Percentiles rank a stretch among this genome's conserved stretches.
Evolutionary conservation across 345 rosid genomes (phyloP).

Genomic region (Lepidium aucheri): DNA sequence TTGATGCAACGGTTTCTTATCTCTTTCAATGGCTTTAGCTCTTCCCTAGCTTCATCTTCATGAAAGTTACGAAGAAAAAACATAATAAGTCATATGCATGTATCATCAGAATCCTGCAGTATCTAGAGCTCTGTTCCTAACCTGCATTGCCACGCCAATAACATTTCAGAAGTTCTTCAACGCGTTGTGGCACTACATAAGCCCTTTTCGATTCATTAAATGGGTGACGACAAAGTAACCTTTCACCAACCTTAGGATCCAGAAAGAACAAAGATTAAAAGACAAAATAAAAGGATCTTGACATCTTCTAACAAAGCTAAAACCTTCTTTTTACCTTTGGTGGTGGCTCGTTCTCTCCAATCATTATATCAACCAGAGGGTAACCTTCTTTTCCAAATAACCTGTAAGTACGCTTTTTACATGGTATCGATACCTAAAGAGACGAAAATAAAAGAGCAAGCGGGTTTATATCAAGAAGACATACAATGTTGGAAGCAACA

Average conservation of each 20-base stretch:
- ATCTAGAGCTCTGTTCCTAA: conserved; percentile 8
- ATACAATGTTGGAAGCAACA: not conserved
- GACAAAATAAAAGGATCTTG: not conserved
- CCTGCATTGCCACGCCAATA: conserved; percentile 91
- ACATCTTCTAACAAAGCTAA: not conserved
- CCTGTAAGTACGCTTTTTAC: conserved; percentile 70
- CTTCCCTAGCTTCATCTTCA: conserved; percentile 58
- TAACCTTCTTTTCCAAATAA: conserved; percentile 88
- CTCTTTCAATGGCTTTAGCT: conserved; percentile 57
- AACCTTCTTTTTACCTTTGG: conserved; percentile 48
- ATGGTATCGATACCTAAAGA: conserved; percentile 83
- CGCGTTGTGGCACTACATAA: conserved; percentile 82
- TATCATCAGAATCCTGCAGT: not conserved
- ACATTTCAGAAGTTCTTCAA: conserved; percentile 86
- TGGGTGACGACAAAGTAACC: conserved; percentile 93
- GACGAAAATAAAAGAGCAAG: not conserved
- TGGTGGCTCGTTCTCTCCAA: conserved; percentile 78
- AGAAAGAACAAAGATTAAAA: not conserved
- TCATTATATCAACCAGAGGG: conserved; percentile 92
- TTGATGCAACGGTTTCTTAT: conserved; percentile 68
- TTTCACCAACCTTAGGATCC: conserved; percentile 63
- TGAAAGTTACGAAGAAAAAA: not conserved
- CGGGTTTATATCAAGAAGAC: not conserved
- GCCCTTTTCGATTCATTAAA: conserved; percentile 96
- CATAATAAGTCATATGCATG: not conserved